Evolutionary conservation across 495 filamentous ascomycete species (phyloP), one percentile per base, ranked within the genome.

Genomic region (Ascodesmis nigricans): DNA sequence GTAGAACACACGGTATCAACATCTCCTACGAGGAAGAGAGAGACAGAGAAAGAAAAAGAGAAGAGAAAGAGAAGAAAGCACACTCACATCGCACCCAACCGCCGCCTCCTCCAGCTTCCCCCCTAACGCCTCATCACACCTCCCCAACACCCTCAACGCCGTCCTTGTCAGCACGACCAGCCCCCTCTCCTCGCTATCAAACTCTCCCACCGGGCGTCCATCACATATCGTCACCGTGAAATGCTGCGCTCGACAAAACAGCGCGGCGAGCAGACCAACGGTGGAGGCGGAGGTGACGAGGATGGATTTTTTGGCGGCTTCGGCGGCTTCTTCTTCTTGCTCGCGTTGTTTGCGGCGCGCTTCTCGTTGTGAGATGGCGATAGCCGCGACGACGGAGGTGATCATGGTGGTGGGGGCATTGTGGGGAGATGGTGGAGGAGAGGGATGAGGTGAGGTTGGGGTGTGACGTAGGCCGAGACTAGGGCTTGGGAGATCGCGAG

Each of bases 291-390:
- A 23, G 25, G 30, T 20, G 35, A 37, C 35, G 11, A 37, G 16
- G 13, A 37, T 21, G 18, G 5, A 7, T 20, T 37, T 37, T 22
- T 37, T 37, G 9, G n/a, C n/a, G 14, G 35, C 35, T 18, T 23
- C 35, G 10, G 35, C 35, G 10, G 10, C 35, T 21, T 37, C 35
- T 4, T 24, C 35, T 30, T 37, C 35, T 21, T 29, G 21, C 16
- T 6, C 35, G 3, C 11, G 25, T 21, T 37, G 16, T 25, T 37
- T 13, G 23, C 35, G 35, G 2, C 35, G 35, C 25, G 25, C 35
- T 37, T 37, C 35, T 9, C 35, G 35, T 16, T 37, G 35, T 6
- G 35, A 23, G 8, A 37, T 37, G 10, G 35, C 35, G 35, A 37
- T 30, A 4, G 35, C 35, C 10, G 35, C 21, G 7, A 37, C 35